Conservation (phyloP, 2,329 filamentous ascomycete genomes). For the Botryotinia convoluta region DNA sequence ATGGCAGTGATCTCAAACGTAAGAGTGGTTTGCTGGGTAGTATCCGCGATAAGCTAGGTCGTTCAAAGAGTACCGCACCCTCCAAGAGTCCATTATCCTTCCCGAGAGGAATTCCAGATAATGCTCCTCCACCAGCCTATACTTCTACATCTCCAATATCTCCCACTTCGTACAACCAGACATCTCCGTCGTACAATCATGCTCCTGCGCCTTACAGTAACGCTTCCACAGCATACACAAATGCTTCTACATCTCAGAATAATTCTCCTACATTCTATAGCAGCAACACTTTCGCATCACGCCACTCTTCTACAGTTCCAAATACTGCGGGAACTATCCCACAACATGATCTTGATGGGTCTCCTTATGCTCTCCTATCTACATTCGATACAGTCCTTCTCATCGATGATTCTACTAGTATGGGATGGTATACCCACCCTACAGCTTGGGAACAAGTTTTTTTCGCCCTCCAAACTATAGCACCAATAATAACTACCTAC, state of each 20-base stretch:
- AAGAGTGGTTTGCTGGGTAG: background rate
- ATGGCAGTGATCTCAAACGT: background rate
- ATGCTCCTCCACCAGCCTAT: constrained; percentile 7
- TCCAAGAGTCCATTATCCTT: background rate
- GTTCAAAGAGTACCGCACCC: constrained; percentile 1
- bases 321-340: background rate
- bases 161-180: background rate
- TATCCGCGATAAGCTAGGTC: constrained; percentile 8
- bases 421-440: constrained; percentile 49
- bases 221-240: background rate
- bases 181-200: background rate
- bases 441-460: constrained; percentile 72
- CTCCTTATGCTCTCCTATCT: constrained; percentile 68
- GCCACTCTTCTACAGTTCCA: background rate
- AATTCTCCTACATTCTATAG: background rate
- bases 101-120: background rate
- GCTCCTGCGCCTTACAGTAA: background rate
- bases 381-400: constrained; percentile 86
- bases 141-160: background rate
- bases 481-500: constrained; percentile 75
- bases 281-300: background rate
- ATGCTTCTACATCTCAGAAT: background rate
- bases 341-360: constrained; percentile 6
- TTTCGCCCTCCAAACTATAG: constrained; percentile 67
- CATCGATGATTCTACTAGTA: constrained; percentile 89